Evolutionary conservation across 2,329 filamentous ascomycete genomes (phyloP).

Genomic region (Cordyceps cicadae): DNA sequence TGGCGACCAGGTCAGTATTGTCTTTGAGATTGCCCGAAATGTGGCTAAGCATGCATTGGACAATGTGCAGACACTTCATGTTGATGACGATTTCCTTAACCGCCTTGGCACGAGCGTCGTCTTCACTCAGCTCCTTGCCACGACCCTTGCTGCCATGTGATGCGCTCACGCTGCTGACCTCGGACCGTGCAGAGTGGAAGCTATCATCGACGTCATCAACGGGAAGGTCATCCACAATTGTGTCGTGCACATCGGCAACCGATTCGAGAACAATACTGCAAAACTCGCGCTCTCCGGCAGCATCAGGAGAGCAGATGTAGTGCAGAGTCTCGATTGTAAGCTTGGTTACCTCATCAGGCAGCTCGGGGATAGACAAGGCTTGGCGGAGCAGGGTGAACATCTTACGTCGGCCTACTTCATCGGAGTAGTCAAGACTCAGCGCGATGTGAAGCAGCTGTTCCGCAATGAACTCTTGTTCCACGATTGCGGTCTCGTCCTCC

Average conservation of each 20-base stretch:
- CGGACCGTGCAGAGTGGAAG: constrained; percentile 88
- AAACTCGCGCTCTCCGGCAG: constrained; percentile 71
- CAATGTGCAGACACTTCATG: constrained; percentile 96
- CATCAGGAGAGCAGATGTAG: constrained; percentile 69
- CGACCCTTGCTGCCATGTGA: constrained; percentile 36
- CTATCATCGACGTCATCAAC: constrained; percentile 55
- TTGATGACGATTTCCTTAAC: constrained; percentile 92
- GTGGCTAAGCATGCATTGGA: constrained; percentile 94
- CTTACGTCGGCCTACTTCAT: constrained; percentile 88
- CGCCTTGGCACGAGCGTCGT: constrained; percentile 64
- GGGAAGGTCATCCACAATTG: constrained; percentile 65
- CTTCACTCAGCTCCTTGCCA: constrained; percentile 45
- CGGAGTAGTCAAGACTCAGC: constrained; percentile 89
- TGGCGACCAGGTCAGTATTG: constrained; percentile 87
- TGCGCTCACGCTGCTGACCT: constrained; percentile 61
- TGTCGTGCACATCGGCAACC: constrained; percentile 93
- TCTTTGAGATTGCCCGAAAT: constrained; percentile 80
- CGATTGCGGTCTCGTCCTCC: constrained; percentile 71
- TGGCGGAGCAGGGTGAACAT: constrained; percentile 91
- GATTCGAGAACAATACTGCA: constrained; percentile 83
- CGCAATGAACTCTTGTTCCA: constrained; percentile 90
- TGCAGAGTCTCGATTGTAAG: constrained; percentile 75
- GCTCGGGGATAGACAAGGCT: constrained; percentile 72
- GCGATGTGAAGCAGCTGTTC: constrained; percentile 92
- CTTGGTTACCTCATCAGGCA: constrained; percentile 89